These are phyloP conservation scores for Ophiocordyceps polyrhachis-furcata DNA, from an alignment of 2,329 filamentous ascomycete species.

Conservation along the genomic window DNA sequence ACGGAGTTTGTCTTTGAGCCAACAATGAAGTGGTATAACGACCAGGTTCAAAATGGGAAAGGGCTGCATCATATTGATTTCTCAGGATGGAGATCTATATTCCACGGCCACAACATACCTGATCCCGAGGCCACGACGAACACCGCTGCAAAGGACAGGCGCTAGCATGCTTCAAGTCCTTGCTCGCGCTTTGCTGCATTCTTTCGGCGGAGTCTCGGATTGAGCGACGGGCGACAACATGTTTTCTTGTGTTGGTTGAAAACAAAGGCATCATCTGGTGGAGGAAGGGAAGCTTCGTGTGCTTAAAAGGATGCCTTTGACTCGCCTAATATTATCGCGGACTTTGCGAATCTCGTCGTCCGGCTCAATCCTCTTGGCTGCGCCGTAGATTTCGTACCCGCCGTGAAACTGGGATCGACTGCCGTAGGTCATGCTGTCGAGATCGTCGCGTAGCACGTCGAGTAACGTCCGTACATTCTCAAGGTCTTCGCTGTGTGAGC, in stretches of 20 bases:
- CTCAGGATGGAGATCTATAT: slow-evolving; percentile 22
- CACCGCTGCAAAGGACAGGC: neutral
- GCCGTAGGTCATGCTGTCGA: slow-evolving; percentile 39
- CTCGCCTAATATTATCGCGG: slow-evolving; percentile 55
- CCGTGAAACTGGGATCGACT: slow-evolving; percentile 17
- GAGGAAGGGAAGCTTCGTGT: slow-evolving; percentile 51
- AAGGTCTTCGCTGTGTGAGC: slow-evolving; percentile 26
- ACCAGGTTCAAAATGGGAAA: slow-evolving; percentile 26
- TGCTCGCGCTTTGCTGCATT: too few species aligned
- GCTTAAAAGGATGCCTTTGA: slow-evolving; percentile 63
- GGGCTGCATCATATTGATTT: slow-evolving; percentile 31
- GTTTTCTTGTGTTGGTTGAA: neutral
- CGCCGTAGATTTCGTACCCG: slow-evolving; percentile 22
- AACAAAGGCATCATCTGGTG: slow-evolving; percentile 9
- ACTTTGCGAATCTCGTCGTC: slow-evolving; percentile 56
- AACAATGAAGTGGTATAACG: slow-evolving; percentile 32
- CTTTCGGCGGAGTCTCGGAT: too few species aligned
- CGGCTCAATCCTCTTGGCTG: slow-evolving; percentile 28
- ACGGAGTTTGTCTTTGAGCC: slow-evolving; percentile 22
- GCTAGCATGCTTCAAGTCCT: neutral
- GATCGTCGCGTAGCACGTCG: slow-evolving; percentile 43
- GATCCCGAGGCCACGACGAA: slow-evolving; percentile 5
- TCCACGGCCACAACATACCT: slow-evolving; percentile 11
- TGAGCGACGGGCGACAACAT: neutral
- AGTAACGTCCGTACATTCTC: slow-evolving; percentile 32